A percentile compares a stretch with the other conserved stretches of the same genome.
Conservation (phyloP, 352 stramenopile species). For the Phytophthora ohioensis region DNA sequence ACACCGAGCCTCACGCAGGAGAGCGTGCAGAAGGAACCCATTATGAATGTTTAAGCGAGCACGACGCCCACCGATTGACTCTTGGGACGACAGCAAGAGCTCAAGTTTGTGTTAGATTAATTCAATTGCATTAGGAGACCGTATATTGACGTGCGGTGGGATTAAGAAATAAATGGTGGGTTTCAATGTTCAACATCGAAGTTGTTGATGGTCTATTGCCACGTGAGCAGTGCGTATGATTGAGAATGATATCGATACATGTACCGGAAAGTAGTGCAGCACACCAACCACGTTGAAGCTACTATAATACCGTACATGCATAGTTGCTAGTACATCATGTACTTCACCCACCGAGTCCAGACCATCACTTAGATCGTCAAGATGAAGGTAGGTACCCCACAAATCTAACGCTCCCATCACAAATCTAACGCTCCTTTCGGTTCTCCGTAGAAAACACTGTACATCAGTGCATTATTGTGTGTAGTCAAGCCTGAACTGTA, state of each 20-base stretch:
- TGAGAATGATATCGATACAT: neutral
- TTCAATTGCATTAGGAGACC: slow-evolving; percentile 10
- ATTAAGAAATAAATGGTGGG: slow-evolving; percentile 13
- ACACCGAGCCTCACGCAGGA: slow-evolving; percentile 27
- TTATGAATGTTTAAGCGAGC: slow-evolving; percentile 35
- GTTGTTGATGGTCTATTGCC: too few species aligned
- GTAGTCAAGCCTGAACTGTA: too few species aligned
- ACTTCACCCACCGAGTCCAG: neutral
- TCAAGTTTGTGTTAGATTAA: slow-evolving; percentile 15
- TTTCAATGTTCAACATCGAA: neutral
- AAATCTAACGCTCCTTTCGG: too few species aligned
- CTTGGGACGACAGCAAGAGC: slow-evolving; percentile 1
- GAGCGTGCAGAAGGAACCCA: slow-evolving; percentile 27
- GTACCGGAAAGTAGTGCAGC: too few species aligned
- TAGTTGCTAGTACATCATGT: neutral
- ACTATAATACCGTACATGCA: too few species aligned
- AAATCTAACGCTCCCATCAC: too few species aligned
- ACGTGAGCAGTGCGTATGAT: too few species aligned
- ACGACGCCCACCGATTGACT: neutral
- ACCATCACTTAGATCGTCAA: neutral
- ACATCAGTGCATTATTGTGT: too few species aligned
- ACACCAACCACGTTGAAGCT: too few species aligned
- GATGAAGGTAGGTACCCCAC: neutral
- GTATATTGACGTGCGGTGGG: neutral
- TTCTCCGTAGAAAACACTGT: too few species aligned